Percentiles rank a stretch among this genome's conserved stretches.
These are phyloP conservation scores for Cyberlindnera lachancei DNA, from an alignment of 805 yeast genomes.

Conservation along the genomic window DNA sequence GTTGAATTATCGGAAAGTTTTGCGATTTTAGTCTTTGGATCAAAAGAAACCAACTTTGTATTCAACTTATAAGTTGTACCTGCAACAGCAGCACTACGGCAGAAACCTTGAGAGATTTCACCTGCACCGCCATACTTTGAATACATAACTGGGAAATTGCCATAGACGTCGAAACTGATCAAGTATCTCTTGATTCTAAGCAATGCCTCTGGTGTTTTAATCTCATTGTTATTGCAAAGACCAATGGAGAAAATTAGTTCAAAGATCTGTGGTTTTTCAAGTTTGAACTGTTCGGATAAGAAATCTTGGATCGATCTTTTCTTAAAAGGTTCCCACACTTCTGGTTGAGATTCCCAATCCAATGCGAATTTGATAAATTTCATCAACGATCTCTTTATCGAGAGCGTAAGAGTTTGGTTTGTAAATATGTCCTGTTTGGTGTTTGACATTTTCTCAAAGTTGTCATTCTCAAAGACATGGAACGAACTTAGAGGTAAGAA, in stretches of 20 bases:
- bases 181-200: constrained; percentile 78
- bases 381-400: constrained; percentile 81
- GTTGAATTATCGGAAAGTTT: constrained; percentile 66
- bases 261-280: constrained; percentile 66
- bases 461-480: constrained; percentile 91
- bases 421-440: constrained; percentile 92
- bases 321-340: constrained; percentile 49
- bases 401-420: constrained; percentile 66
- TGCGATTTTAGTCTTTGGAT: constrained; percentile 61
- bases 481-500: constrained; percentile 83
- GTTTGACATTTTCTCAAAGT: constrained; percentile 77
- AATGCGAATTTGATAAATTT: constrained; percentile 83
- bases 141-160: constrained; percentile 86
- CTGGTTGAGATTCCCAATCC: constrained; percentile 54
- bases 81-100: constrained; percentile 96
- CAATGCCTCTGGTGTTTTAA: constrained; percentile 67
- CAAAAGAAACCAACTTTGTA: constrained; percentile 57
- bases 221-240: constrained; percentile 52
- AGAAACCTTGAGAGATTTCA: constrained; percentile 92
- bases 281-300: constrained; percentile 55
- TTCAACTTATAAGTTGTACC: constrained; percentile 89
- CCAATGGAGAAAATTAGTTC: constrained; percentile 88
- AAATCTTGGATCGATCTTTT: constrained; percentile 52
- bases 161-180: constrained; percentile 82
- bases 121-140: constrained; percentile 96